Evolutionary conservation across 768 basidiomycete genomes (phyloP), one percentile per base, ranked within the genome.

Genomic region (Suillus paluster): DNA sequence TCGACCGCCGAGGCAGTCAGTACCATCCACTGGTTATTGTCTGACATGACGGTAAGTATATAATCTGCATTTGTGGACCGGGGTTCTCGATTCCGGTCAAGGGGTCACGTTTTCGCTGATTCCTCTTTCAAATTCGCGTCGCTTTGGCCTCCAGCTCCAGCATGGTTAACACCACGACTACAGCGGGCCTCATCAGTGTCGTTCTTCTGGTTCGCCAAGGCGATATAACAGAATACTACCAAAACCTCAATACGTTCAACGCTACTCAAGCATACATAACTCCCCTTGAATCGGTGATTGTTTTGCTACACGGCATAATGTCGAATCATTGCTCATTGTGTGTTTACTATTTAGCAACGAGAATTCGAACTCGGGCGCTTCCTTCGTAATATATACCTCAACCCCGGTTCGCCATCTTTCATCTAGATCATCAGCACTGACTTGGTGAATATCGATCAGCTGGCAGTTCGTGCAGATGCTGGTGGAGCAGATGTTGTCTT

Each of bases 401-500:
- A 82, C 64, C 78, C 81, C 65, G 75, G 78, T 38, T 88, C 88
- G 25, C 72, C 85, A 17, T 85, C 85, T 36, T 86, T 83, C 75
- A 86, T 91, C 66, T 79, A 82, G 63, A 84, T 82, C 58, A 84
- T 91, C 71, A 81, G 82, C 70, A 77, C 81, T 50, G 86, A 88
- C 72, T 79, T 91, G 64, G 87, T 86, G 41, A 81, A 88, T 77
- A 86, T 87, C 72, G 80, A 76, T 66, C 82, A 89, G 74, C 79
- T 92, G 65, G 85, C 86, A 66, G 83, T 88, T 48, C 86, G 85
- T 64, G 88, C 88, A 70, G 91, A 92, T 76, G 85, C 85, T 59
- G 90, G 90, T 50, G 86, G 85, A 72, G 90, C 90, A 60, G 80
- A 84, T n/a, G 86, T 88, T 52, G 90, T 91, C 62, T 88, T 90